Conservation (phyloP, 2,329 filamentous ascomycete genomes). For the Xylariaceae sp. region DNA sequence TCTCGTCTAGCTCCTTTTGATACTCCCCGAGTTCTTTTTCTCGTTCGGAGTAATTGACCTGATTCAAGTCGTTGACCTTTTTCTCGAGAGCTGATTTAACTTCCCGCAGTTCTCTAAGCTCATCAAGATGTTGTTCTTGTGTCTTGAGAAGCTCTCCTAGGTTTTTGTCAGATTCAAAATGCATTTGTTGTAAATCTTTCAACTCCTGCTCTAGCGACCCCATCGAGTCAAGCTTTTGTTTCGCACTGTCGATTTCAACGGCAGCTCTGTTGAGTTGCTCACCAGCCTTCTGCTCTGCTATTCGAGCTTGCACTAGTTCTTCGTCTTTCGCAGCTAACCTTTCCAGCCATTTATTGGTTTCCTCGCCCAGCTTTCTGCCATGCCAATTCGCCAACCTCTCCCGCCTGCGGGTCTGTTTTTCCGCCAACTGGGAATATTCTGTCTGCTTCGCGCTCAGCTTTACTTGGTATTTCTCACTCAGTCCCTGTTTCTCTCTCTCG, state of each 20-base stretch:
- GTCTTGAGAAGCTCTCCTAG: too few species aligned
- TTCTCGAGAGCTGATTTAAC: too few species aligned
- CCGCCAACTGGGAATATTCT: not conserved
- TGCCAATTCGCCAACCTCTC: conserved; percentile 3
- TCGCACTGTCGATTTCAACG: not conserved
- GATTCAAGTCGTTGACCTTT: too few species aligned
- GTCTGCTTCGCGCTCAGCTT: not conserved
- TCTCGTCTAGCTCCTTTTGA: too few species aligned
- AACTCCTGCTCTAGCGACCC: not conserved
- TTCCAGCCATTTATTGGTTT: not conserved
- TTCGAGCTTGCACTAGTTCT: not conserved
- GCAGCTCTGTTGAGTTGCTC: not conserved
- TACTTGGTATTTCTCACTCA: not conserved
- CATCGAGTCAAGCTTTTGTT: not conserved
- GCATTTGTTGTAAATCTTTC: not conserved
- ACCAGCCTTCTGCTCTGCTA: not conserved
- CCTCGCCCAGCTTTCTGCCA: not conserved
- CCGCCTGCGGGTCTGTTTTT: conserved; percentile 5
- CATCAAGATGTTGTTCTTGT: too few species aligned
- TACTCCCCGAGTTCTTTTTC: too few species aligned
- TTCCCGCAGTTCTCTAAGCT: too few species aligned
- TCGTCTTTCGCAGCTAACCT: not conserved
- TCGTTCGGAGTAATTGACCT: too few species aligned
- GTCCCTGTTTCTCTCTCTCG: not conserved
- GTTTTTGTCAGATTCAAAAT: too few species aligned